Base-by-base conservation (phyloP, 768 basidiomycete species). In the Hypholoma sublateritium region DNA sequence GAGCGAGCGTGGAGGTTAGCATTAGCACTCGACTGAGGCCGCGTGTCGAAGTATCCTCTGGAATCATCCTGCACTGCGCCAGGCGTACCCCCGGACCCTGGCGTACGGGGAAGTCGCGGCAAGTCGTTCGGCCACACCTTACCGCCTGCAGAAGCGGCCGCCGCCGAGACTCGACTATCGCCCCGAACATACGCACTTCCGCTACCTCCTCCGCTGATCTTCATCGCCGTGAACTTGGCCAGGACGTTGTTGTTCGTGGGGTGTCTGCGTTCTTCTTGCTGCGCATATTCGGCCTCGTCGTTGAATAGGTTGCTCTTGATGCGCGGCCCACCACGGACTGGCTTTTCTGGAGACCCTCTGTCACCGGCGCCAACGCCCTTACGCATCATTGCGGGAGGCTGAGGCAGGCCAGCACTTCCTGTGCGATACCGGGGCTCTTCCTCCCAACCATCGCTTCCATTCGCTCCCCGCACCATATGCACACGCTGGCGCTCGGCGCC, bases 81-180 rank as follows among this genome's bases (percentile, higher is more conserved):
- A 48, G 63, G 57, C n/a, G 64, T 62, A 17, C 60, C 59, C 2
- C 57, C 59, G 17, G 67, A 66, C 19, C 67, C 71, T 43, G 70
- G 70, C 14, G 72, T 72, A 21, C 65, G 63, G n/a, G 72, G 70
- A 50, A 73, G 60, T 24, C 67, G 69, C 14, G 70, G 72, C 13
- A 72, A 57, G 53, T 71, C 65, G 5, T 49, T 56, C 41, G 70
- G 70, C 72, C 72, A 73, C 1, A 36, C 57, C 12, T 55, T 56
- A 37, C 59, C 53, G 32, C 47, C 53, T n/a, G 58, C 37, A n/a
- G 64, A 60, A 5, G 52, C 11, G 32, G 17, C 24, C 2, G 21
- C 35, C 5, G 9, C 32, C 22, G 43, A 34, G 19, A 56, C 55
- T 8, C 58, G 42, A 44, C 60, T 67, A n/a, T 65, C 59, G 24